Evolutionary conservation across 306 rosid species (phyloP).

Genomic region (Quercus alba): DNA sequence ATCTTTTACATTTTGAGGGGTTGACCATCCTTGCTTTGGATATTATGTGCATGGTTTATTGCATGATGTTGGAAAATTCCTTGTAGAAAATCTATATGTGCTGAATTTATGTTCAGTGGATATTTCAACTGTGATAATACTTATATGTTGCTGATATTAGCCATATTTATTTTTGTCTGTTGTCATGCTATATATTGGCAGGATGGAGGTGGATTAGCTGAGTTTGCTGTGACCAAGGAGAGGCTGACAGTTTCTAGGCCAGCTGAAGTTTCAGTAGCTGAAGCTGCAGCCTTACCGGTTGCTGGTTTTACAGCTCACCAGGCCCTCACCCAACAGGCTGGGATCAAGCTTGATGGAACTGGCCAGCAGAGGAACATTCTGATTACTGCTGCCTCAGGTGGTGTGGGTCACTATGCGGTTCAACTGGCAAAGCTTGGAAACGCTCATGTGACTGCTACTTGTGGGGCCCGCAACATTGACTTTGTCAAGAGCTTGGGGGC

Average conservation of each 20-base stretch:
- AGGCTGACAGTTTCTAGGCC: constrained; percentile 47
- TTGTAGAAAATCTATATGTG: neutral
- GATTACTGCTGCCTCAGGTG: constrained; percentile 90
- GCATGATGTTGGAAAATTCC: neutral
- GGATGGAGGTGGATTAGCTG: constrained; percentile 80
- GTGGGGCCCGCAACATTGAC: constrained; percentile 72
- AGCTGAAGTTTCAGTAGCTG: constrained; percentile 51
- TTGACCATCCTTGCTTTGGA: neutral
- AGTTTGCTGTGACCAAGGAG: constrained; percentile 51
- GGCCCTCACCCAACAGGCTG: constrained; percentile 46
- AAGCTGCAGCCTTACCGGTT: constrained; percentile 58
- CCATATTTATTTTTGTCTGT: neutral
- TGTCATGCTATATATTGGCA: constrained; percentile 8
- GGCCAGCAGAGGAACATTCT: constrained; percentile 48
- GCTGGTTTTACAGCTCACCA: constrained; percentile 77
- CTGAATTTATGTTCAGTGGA: neutral
- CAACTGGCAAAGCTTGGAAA: constrained; percentile 85
- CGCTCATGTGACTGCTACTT: constrained; percentile 74
- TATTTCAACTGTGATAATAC: neutral
- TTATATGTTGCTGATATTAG: neutral
- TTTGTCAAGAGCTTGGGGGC: constrained; percentile 69
- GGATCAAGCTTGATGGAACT: constrained; percentile 53
- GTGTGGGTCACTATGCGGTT: constrained; percentile 79
- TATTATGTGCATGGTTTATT: neutral
- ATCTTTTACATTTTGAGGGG: no score